phyloP scores from a whole-genome alignment of 1,139 yeast genomes.

The Blastobotrys malaysiensis region DNA sequence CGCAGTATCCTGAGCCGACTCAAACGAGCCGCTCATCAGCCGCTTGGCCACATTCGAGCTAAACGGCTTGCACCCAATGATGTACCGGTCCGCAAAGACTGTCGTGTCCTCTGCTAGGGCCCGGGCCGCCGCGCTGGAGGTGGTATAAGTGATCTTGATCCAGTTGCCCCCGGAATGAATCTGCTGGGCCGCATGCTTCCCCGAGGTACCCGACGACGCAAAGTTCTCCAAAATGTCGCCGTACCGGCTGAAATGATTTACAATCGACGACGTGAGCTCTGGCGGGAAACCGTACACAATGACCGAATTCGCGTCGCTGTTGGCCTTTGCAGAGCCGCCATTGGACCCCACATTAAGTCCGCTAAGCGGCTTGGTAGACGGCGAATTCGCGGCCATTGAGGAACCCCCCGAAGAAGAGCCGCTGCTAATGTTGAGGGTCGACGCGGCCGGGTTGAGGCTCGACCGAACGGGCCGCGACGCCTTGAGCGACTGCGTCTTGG shows the following conservation, averaged over 20 bases:
- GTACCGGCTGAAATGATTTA: conserved; percentile 71
- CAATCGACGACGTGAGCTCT: conserved; percentile 56
- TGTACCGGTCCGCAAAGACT: conserved; percentile 54
- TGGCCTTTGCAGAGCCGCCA: conserved; percentile 5
- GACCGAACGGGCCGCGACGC: background rate
- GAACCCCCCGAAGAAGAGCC: too few relatives aligned
- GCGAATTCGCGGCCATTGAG: background rate
- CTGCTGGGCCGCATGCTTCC: conserved; percentile 47
- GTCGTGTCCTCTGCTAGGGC: conserved; percentile 81
- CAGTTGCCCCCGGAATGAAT: conserved; percentile 82
- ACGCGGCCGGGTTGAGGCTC: background rate
- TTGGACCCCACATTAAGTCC: background rate
- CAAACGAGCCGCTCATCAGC: conserved; percentile 1
- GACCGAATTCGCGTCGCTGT: conserved; percentile 45
- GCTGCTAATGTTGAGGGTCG: background rate
- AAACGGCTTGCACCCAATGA: conserved; percentile 68
- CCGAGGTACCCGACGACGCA: conserved; percentile 30
- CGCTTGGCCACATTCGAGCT: conserved; percentile 31
- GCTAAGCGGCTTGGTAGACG: background rate
- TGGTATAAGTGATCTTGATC: conserved; percentile 81
- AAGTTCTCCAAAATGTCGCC: conserved; percentile 79
- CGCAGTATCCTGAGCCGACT: background rate
- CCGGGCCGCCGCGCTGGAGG: conserved; percentile 68
- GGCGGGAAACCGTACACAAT: conserved; percentile 89
- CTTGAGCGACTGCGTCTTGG: background rate